Conservation (phyloP, 176 grass and related monocot species). For the Musa troglodytarum region DNA sequence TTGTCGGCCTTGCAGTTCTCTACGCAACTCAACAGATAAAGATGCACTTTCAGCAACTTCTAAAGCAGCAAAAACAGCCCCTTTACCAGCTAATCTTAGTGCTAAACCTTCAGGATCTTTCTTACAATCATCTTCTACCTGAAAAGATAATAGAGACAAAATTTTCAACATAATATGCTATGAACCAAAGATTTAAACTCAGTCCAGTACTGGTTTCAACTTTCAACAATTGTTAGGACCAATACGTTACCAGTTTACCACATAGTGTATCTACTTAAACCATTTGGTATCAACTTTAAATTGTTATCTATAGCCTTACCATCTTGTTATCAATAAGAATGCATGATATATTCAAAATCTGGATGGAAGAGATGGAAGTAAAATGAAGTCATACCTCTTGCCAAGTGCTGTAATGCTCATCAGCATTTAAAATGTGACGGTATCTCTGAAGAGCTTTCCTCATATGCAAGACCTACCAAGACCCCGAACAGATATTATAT, state of each 20-base stretch:
- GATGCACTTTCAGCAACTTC: slow-evolving; percentile 93
- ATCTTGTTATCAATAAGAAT: neutral
- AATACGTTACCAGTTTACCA: too few species aligned
- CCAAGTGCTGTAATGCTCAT: slow-evolving; percentile 80
- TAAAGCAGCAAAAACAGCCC: slow-evolving; percentile 86
- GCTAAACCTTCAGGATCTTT: slow-evolving; percentile 82
- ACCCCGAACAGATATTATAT: neutral
- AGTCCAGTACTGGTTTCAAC: too few species aligned
- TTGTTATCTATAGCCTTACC: neutral
- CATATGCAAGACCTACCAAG: slow-evolving; percentile 54
- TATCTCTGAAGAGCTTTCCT: slow-evolving; percentile 76
- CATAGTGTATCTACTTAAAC: too few species aligned
- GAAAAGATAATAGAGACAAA: slow-evolving; percentile 7
- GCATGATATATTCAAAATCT: neutral
- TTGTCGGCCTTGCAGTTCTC: slow-evolving; percentile 92
- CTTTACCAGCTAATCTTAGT: slow-evolving; percentile 83
- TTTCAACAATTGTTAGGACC: too few species aligned
- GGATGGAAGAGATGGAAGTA: slow-evolving; percentile 17
- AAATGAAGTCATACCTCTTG: slow-evolving; percentile 56
- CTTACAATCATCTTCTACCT: slow-evolving; percentile 75
- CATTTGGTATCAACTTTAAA: neutral
- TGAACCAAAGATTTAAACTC: too few species aligned
- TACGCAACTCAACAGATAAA: slow-evolving; percentile 79
- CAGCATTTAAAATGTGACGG: slow-evolving; percentile 65
- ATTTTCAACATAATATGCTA: too few species aligned